Evolutionary conservation across 2,329 filamentous ascomycete genomes (phyloP).

Genomic region (Fusarium protoensiforme): DNA sequence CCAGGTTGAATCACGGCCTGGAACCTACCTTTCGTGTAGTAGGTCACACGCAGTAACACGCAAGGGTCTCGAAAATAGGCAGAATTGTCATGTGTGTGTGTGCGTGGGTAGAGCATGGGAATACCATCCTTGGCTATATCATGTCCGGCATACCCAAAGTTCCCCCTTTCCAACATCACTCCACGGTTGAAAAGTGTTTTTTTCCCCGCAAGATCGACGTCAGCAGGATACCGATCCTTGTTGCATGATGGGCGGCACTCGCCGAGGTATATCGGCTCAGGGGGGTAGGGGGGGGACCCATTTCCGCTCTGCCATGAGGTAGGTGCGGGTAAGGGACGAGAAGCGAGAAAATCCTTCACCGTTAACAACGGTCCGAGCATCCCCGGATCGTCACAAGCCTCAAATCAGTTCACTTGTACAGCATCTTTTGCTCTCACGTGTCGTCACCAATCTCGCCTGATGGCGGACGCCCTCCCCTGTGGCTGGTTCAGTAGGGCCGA

Average conservation of each 20-base stretch:
- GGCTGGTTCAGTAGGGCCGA: neutral
- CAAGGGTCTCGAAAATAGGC: neutral
- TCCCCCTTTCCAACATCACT: neutral
- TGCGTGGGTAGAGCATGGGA: neutral
- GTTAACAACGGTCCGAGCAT: neutral
- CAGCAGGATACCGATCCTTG: slow-evolving; percentile 5
- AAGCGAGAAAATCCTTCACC: neutral
- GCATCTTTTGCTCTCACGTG: neutral
- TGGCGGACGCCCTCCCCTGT: neutral
- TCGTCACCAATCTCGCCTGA: neutral
- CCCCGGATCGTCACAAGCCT: neutral
- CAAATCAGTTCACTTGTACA: neutral
- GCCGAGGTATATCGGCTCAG: neutral
- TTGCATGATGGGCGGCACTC: slow-evolving; percentile 1
- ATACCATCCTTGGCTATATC: neutral
- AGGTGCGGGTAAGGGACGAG: neutral
- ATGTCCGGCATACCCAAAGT: neutral
- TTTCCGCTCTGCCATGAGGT: neutral
- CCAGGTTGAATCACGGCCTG: neutral
- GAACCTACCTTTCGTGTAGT: neutral
- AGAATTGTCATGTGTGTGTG: neutral
- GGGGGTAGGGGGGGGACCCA: neutral
- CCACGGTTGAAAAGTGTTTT: neutral
- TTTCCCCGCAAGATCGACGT: slow-evolving; percentile 25
- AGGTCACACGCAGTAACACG: neutral